These are phyloP conservation scores for Penicillium paneum DNA, from an alignment of 2,329 filamentous ascomycete species.

Conservation along the genomic window DNA sequence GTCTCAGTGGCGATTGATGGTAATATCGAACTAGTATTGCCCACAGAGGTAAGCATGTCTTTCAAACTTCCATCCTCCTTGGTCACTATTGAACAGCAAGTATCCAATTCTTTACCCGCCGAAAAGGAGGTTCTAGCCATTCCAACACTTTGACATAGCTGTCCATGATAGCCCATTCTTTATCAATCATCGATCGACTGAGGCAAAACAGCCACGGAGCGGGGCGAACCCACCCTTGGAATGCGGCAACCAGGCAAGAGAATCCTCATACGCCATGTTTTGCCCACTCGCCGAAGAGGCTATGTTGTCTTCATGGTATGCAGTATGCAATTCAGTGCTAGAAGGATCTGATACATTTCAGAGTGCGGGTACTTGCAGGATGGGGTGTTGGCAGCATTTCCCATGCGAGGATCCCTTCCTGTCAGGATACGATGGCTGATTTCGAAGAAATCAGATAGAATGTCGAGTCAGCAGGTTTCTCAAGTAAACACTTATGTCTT, in stretches of 20 bases:
- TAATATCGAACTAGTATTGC: not conserved
- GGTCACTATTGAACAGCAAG: not conserved
- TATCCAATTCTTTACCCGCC: not conserved
- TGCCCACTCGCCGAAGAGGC: too few species aligned
- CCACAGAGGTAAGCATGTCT: not conserved
- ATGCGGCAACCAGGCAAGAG: not conserved
- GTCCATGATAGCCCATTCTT: not conserved
- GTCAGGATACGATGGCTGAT: not conserved
- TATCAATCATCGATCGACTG: slow-evolving; percentile 1
- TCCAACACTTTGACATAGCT: not conserved
- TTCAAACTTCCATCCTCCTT: not conserved
- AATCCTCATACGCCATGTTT: not conserved
- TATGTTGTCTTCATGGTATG: not conserved
- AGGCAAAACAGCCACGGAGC: not conserved
- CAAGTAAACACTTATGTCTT: not conserved
- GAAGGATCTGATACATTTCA: not conserved
- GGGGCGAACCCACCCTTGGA: slow-evolving; percentile 3
- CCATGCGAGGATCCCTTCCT: slow-evolving; percentile 8
- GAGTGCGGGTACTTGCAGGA: slow-evolving; percentile 1
- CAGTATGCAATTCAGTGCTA: not conserved
- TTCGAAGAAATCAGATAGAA: slow-evolving; percentile 1
- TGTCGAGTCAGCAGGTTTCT: not conserved
- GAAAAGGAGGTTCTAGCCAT: not conserved
- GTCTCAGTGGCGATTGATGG: not conserved
- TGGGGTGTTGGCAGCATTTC: slow-evolving; percentile 5